A percentile compares a stretch with the other conserved stretches of the same genome.
phyloP scores from a whole-genome alignment of 306 rosid species.

The Inga oerstediana region DNA sequence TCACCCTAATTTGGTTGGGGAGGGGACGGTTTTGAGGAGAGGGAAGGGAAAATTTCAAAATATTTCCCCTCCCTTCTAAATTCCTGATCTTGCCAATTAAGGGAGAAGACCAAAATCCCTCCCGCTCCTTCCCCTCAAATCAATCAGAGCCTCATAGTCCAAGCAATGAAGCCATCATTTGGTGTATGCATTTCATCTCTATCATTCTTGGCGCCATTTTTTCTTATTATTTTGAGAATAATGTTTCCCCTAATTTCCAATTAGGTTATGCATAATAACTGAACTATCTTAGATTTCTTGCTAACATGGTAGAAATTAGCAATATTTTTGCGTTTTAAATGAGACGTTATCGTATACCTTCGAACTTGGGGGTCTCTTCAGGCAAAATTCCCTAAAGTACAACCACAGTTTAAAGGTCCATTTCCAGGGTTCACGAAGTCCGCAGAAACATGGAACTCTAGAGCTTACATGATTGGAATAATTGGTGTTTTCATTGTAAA shows the following conservation, averaged over 20 bases:
- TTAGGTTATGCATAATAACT: neutral
- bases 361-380: slow-evolving; percentile 37
- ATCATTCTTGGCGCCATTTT: neutral
- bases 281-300: neutral
- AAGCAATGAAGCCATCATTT: slow-evolving; percentile 73
- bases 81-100: too few relatives aligned
- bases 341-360: neutral
- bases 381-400: slow-evolving; percentile 79
- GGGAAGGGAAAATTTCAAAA: too few relatives aligned
- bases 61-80: too few relatives aligned
- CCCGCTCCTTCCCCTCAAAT: too few relatives aligned
- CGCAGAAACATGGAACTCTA: slow-evolving; percentile 93
- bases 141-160: slow-evolving; percentile 37
- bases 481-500: slow-evolving; percentile 80
- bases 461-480: slow-evolving; percentile 95
- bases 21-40: too few relatives aligned
- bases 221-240: neutral
- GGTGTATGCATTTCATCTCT: slow-evolving; percentile 55
- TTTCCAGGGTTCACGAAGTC: slow-evolving; percentile 86
- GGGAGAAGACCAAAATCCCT: too few relatives aligned
- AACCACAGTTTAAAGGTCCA: slow-evolving; percentile 73
- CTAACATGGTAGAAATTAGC: neutral
- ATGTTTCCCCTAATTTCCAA: too few relatives aligned
- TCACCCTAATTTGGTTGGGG: too few relatives aligned
- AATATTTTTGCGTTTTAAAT: too few relatives aligned